phyloP scores from a whole-genome alignment of 495 filamentous ascomycete species.

The Tuber calosporum region DNA sequence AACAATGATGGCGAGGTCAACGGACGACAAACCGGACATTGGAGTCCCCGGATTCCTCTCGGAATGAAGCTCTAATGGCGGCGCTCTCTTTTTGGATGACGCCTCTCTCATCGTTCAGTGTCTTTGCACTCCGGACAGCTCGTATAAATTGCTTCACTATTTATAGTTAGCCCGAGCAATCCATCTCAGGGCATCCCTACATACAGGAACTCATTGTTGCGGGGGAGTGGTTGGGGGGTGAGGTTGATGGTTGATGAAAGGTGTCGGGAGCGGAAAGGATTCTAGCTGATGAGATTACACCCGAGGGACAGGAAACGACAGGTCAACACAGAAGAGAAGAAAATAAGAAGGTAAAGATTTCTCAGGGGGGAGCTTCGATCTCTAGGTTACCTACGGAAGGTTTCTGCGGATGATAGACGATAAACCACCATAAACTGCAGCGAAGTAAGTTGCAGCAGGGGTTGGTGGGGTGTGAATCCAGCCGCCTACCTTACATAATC shows the following conservation, averaged over 20 bases:
- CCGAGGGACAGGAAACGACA: neutral
- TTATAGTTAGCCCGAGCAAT: conserved; percentile 27
- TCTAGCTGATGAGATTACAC: neutral
- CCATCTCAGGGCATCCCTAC: conserved; percentile 12
- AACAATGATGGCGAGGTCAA: neutral
- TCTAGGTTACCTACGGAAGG: neutral
- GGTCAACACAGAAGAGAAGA: neutral
- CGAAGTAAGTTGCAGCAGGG: neutral
- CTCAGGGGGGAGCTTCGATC: neutral
- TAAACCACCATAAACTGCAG: neutral
- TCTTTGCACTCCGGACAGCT: conserved; percentile 96
- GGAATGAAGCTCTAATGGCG: conserved; percentile 89
- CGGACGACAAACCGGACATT: conserved; percentile 63
- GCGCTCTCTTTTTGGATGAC: conserved; percentile 99
- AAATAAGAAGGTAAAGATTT: neutral
- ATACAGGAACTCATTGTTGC: conserved; percentile 32
- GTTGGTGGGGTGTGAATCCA: neutral
- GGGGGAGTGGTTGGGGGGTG: neutral
- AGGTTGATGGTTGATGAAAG: conserved; percentile 11
- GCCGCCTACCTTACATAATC: conserved; percentile 1
- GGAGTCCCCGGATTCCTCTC: conserved; percentile 90
- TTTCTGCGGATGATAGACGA: neutral
- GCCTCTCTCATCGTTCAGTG: conserved; percentile 93
- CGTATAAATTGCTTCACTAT: conserved; percentile 99
- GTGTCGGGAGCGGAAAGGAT: conserved; percentile 5